Conservation (phyloP, 176 grass and related monocot species). For the Canna indica region DNA sequence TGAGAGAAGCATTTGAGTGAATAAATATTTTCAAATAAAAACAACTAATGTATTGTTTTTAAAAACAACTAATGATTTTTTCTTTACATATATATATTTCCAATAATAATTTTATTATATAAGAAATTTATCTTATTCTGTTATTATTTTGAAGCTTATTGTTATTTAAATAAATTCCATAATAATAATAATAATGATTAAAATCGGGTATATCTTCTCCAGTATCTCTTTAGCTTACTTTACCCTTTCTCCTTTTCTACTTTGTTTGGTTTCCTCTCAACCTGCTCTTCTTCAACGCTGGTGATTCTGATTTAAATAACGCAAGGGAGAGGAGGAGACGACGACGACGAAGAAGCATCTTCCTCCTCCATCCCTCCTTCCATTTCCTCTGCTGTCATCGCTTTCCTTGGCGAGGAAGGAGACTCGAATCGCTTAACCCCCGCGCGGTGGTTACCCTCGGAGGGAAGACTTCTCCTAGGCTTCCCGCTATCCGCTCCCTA, state of each 20-base stretch:
- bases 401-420: constrained; percentile 1
- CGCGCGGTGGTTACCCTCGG: background rate
- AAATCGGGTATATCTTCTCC: no score
- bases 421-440: background rate
- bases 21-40: no score
- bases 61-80: no score
- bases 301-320: background rate
- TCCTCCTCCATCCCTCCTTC: background rate
- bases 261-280: background rate
- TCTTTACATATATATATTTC: no score
- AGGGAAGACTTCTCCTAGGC: background rate
- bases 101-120: no score
- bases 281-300: background rate
- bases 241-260: background rate
- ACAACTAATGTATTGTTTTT: no score
- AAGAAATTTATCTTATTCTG: no score
- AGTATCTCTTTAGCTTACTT: background rate
- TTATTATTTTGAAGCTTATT: no score
- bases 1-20: no score
- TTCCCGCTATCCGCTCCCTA: background rate
- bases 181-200: background rate
- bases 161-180: no score
- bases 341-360: no score
- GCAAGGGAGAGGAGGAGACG: background rate
- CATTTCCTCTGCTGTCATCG: no score